Base-by-base conservation (phyloP, 2,329 filamentous ascomycete genomes). In the Exserohilum rostratum region DNA sequence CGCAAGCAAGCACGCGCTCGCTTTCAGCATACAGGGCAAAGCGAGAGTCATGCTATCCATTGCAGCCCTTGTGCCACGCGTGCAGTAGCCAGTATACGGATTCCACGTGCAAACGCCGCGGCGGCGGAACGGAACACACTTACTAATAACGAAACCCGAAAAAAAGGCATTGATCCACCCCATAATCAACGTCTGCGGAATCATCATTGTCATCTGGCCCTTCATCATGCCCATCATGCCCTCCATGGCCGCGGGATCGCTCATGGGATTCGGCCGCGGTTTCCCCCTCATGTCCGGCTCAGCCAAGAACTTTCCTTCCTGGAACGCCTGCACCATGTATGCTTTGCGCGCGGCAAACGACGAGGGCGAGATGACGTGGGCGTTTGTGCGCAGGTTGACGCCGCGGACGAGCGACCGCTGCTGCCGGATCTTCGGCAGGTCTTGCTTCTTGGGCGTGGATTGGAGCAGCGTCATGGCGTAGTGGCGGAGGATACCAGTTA, bases 141-240 rank as follows among this genome's bases (percentile, higher is more conserved):
- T 82, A 96, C 91, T 91, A 60, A 99, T 97, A 43, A 99, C 95
- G 72, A 97, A 99, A 29, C 95, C 95, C 47, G 91, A 96, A 71
- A 99, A 99, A 74, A 98, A 99, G 0, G 95, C 93, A 79, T 99
- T 99, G 75, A 99, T 98, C 95, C 95, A 99, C 64, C 93, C 95
- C 95, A 99, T 99, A 66, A 99, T 99, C 73, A 99, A 79, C 5
- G 93, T 98, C 78, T 99, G 96, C 44, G 95, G 95, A 54, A 99
- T 91, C 81, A 99, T 98, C 95, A 98, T 99, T 62, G 95, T 93
- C 90, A 99, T 96, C 74, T 99, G 96, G 53, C 93, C 93, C 85
- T 99, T 99, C 91, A 99, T 96, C 91, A 96, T 96, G 65, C 95
- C 93, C 95, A 99, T 99, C 95, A 99, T 99, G 65, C 93, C 93